Evolutionary conservation across 306 rosid genomes (phyloP).

Genomic region (Quercus gilva): DNA sequence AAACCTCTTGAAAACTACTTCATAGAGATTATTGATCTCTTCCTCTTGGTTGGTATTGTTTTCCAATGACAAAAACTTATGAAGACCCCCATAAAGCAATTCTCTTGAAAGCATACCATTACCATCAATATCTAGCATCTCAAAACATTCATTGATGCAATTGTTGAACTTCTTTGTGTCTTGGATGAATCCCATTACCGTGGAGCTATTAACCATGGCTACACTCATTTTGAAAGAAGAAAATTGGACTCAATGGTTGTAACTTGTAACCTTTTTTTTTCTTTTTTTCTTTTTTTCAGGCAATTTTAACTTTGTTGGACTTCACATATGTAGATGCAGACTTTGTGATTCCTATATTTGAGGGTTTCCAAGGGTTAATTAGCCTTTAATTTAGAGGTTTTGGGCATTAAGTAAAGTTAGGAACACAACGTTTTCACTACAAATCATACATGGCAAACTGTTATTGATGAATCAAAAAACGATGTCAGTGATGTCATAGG

Average conservation of each 20-base stretch:
- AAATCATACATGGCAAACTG: too few species aligned
- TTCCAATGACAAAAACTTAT: slow-evolving; percentile 41
- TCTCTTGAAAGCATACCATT: slow-evolving; percentile 45
- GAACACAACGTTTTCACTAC: too few species aligned
- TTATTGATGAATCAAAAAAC: too few species aligned
- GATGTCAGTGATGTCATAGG: too few species aligned
- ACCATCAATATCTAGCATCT: slow-evolving; percentile 32
- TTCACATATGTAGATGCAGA: too few species aligned
- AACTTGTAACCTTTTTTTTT: too few species aligned
- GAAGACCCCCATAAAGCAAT: slow-evolving; percentile 29
- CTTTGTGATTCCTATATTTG: too few species aligned
- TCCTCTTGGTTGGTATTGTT: slow-evolving; percentile 16
- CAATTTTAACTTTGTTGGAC: too few species aligned
- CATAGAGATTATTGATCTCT: slow-evolving; percentile 18
- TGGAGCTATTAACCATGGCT: slow-evolving; percentile 40
- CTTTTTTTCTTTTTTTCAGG: too few species aligned
- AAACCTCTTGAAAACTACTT: slow-evolving; percentile 34
- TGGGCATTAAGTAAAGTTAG: too few species aligned
- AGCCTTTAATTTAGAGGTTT: too few species aligned
- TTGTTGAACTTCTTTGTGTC: slow-evolving; percentile 33
- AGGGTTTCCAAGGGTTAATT: too few species aligned
- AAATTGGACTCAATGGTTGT: background rate
- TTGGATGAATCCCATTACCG: slow-evolving; percentile 34
- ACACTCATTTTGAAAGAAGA: slow-evolving; percentile 28
- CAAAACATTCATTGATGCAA: slow-evolving; percentile 39